Evolutionary conservation across 2,329 filamentous ascomycete genomes (phyloP).

Genomic region (Xylogone sp.): DNA sequence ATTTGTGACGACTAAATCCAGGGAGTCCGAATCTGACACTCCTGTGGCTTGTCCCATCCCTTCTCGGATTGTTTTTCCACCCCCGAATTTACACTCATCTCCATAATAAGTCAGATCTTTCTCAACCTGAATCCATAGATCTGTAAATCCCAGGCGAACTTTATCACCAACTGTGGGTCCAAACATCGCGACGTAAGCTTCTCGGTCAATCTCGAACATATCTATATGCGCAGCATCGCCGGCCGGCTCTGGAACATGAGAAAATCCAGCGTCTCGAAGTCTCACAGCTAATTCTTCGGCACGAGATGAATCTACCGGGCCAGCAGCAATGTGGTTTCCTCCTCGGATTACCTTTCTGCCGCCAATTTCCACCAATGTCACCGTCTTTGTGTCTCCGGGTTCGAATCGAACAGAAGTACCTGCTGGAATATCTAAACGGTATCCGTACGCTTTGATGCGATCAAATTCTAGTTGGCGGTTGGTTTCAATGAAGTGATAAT

Average conservation of each 20-base stretch:
- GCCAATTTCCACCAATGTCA: slow-evolving; percentile 83
- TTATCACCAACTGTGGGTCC: slow-evolving; percentile 86
- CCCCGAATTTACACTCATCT: slow-evolving; percentile 93
- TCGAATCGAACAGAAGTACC: slow-evolving; percentile 93
- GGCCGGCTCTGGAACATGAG: slow-evolving; percentile 67
- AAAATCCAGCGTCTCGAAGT: slow-evolving; percentile 71
- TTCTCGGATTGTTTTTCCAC: slow-evolving; percentile 88
- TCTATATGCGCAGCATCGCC: slow-evolving; percentile 50
- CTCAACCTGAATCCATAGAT: slow-evolving; percentile 89
- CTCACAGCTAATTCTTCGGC: slow-evolving; percentile 62
- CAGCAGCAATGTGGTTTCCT: slow-evolving; percentile 76
- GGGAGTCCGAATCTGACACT: slow-evolving; percentile 62
- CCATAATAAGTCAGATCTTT: slow-evolving; percentile 80
- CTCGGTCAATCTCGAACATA: slow-evolving; percentile 67
- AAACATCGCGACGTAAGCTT: slow-evolving; percentile 84
- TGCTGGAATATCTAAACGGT: slow-evolving; percentile 81
- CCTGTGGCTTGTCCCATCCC: slow-evolving; percentile 94
- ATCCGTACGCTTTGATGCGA: slow-evolving; percentile 76
- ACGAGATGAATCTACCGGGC: slow-evolving; percentile 61
- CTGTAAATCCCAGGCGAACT: slow-evolving; percentile 77
- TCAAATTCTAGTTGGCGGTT: slow-evolving; percentile 90
- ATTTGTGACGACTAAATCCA: slow-evolving; percentile 87
- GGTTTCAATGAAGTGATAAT: slow-evolving; percentile 96
- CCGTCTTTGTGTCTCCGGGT: slow-evolving; percentile 87
- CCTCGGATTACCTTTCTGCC: slow-evolving; percentile 77